Conservation (phyloP, 2,329 filamentous ascomycete genomes). For the Pseudocercospora pini-densiflorae region DNA sequence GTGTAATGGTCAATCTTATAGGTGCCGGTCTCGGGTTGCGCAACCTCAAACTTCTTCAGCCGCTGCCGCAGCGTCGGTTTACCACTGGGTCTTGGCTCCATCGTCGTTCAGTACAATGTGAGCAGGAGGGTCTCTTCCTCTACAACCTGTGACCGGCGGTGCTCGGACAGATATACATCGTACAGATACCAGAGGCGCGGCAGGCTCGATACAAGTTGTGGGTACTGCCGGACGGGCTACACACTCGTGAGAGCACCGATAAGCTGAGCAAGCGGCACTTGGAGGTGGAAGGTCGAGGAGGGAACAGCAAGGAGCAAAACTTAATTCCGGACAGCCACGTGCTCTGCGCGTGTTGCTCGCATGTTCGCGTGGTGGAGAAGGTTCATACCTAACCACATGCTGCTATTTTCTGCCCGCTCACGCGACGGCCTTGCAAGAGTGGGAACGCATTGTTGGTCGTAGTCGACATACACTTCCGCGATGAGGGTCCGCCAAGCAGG, state of each 20-base stretch:
- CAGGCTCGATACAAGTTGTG: not conserved
- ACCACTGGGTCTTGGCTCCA: not conserved
- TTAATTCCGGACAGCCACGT: slow-evolving; percentile 1
- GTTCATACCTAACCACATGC: slow-evolving; percentile 7
- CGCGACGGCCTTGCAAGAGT: not conserved
- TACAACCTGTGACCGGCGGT: not conserved
- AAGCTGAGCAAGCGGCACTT: slow-evolving; percentile 5
- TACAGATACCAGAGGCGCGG: not conserved
- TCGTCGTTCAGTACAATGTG: not conserved
- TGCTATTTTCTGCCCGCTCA: slow-evolving; percentile 3
- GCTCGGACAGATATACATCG: not conserved
- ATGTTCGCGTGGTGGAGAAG: slow-evolving; percentile 2
- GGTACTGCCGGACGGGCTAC: not conserved
- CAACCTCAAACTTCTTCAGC: slow-evolving; percentile 17
- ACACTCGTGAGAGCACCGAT: not conserved
- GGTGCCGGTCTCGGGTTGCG: slow-evolving; percentile 16
- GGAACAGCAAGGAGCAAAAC: not conserved
- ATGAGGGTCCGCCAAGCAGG: not conserved
- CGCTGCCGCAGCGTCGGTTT: not conserved
- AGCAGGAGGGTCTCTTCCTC: not conserved
- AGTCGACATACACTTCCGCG: not conserved
- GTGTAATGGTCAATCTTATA: slow-evolving; percentile 24
- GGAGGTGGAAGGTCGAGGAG: not conserved
- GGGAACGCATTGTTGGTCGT: not conserved
- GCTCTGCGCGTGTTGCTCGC: not conserved